Percentiles rank a stretch among this genome's conserved stretches.
Evolutionary conservation across 1,284 basidiomycete genomes (phyloP).

Genomic region (Leucoagaricus sp.): DNA sequence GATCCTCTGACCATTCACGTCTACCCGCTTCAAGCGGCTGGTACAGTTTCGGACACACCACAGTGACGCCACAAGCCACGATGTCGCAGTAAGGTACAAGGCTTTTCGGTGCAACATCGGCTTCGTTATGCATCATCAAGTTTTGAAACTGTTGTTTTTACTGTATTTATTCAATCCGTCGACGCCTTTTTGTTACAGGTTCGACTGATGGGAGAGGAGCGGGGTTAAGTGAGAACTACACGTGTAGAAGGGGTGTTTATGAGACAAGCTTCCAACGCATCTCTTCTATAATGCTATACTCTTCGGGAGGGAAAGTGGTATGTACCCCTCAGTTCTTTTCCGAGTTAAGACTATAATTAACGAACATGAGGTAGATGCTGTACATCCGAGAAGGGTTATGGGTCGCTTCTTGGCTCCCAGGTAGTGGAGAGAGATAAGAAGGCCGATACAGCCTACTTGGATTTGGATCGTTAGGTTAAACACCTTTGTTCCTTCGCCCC

Average conservation of each 20-base stretch:
- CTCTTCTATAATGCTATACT: too few species aligned
- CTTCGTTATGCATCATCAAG: too few species aligned
- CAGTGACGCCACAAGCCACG: too few species aligned
- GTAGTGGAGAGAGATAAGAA: background rate
- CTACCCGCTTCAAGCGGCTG: too few species aligned
- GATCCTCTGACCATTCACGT: too few species aligned
- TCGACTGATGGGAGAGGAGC: too few species aligned
- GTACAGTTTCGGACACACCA: too few species aligned
- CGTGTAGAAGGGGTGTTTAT: background rate
- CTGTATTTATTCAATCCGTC: too few species aligned
- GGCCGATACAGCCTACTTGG: background rate
- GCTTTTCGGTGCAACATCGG: too few species aligned
- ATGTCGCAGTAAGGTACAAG: too few species aligned
- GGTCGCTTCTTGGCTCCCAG: background rate
- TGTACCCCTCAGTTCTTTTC: background rate
- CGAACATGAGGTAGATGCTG: conserved; percentile 4
- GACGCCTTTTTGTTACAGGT: too few species aligned
- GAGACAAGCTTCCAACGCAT: background rate
- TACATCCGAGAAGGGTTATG: background rate
- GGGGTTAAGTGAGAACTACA: background rate
- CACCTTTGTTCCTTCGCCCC: background rate
- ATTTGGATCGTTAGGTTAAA: background rate
- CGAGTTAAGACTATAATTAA: background rate
- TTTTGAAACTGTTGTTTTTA: too few species aligned
- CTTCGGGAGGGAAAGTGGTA: background rate